Evolutionary conservation across 768 basidiomycete species (phyloP).

Genomic region (Leccinum ochraceum): DNA sequence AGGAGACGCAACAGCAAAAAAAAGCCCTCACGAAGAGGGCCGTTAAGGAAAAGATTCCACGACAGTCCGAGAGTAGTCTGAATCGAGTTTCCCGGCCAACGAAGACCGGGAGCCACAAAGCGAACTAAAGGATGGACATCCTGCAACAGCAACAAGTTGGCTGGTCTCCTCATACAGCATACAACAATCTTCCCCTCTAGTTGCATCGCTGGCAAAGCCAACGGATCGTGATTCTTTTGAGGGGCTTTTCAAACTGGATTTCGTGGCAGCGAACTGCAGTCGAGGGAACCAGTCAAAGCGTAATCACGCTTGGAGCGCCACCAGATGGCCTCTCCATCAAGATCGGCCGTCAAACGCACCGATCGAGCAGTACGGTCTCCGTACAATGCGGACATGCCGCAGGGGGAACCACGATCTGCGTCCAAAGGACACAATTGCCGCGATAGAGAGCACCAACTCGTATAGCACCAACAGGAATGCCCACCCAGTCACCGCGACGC

Average conservation of each 20-base stretch:
- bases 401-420: conserved; percentile 5
- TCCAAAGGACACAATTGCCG: conserved; percentile 16
- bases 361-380: neutral
- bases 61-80: conserved; percentile 37
- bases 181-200: neutral
- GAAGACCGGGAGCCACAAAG: conserved; percentile 27
- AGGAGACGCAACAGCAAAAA: neutral
- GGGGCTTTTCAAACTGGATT: neutral
- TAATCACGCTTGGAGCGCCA: neutral
- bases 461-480: neutral
- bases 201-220: conserved; percentile 1
- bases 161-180: conserved; percentile 20
- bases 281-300: neutral
- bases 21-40: conserved; percentile 21
- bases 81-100: conserved; percentile 32
- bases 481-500: conserved; percentile 30
- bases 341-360: too few relatives aligned
- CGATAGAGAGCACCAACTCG: conserved; percentile 22
- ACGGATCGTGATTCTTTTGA: neutral
- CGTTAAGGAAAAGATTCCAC: neutral
- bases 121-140: conserved; percentile 27
- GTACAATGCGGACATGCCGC: neutral
- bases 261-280: neutral
- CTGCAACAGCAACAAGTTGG: neutral
- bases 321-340: too few relatives aligned